Conservation (phyloP, 176 grass and related monocot genomes). For the Lolium perenne region DNA sequence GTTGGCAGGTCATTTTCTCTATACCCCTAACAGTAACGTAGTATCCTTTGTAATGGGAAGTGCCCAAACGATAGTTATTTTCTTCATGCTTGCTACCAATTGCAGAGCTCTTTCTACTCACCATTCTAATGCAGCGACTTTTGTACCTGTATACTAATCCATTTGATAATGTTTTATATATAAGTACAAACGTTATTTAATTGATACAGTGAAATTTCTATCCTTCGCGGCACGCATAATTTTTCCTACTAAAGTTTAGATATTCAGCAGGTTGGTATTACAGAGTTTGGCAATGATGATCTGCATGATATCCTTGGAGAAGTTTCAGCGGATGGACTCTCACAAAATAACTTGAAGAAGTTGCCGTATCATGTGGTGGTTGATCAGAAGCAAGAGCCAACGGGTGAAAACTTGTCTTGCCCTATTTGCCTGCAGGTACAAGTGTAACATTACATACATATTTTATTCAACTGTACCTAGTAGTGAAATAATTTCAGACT, state of each 20-base stretch:
- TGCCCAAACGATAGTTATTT: not conserved
- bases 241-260: not conserved
- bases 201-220: slow-evolving; percentile 1
- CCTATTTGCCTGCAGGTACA: slow-evolving; percentile 83
- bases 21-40: not conserved
- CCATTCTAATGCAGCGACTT: not conserved
- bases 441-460: not conserved
- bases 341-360: slow-evolving; percentile 64
- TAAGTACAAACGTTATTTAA: not conserved
- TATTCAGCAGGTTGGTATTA: slow-evolving; percentile 50
- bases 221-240: not conserved
- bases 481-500: not conserved
- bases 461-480: not conserved
- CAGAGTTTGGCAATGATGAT: slow-evolving; percentile 59
- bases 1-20: slow-evolving; percentile 68
- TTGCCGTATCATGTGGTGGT: slow-evolving; percentile 69
- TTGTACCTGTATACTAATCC: too few species aligned
- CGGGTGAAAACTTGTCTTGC: slow-evolving; percentile 61
- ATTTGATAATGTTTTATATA: too few species aligned
- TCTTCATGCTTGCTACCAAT: not conserved
- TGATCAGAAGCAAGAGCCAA: slow-evolving; percentile 48
- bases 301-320: slow-evolving; percentile 61
- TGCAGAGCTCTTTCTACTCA: not conserved
- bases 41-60: not conserved
- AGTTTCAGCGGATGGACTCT: slow-evolving; percentile 59